Conservation (phyloP, 2,329 filamentous ascomycete genomes). For the Verticillium longisporum region DNA sequence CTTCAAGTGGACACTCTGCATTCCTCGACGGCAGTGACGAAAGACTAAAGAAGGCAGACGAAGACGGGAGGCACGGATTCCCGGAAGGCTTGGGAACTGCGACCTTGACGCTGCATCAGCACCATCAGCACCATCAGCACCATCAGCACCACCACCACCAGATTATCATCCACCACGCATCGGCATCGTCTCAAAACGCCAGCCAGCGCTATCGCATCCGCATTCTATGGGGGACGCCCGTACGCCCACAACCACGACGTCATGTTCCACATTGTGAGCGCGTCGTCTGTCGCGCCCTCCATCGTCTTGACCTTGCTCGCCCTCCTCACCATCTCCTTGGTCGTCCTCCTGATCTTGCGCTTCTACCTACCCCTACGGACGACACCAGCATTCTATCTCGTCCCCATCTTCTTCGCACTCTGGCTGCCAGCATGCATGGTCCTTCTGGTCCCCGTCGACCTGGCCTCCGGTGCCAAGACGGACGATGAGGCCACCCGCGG, state of each 20-base stretch:
- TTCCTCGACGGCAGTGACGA: too few species aligned
- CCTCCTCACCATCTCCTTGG: conserved; percentile 64
- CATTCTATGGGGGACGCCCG: not conserved
- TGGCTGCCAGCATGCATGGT: conserved; percentile 88
- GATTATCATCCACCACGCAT: not conserved
- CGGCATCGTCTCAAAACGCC: not conserved
- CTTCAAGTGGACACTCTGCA: too few species aligned
- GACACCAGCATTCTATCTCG: conserved; percentile 81
- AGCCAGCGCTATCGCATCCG: not conserved
- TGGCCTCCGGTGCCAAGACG: conserved; percentile 75
- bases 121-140: too few species aligned
- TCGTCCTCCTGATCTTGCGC: conserved; percentile 78
- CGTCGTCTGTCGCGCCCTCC: conserved; percentile 65
- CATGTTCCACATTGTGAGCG: conserved; percentile 44
- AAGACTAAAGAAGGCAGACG: not conserved
- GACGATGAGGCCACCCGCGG: conserved; percentile 67
- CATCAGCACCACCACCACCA: too few species aligned
- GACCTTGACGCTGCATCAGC: not conserved
- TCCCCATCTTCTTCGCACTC: conserved; percentile 94
- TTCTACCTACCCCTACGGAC: conserved; percentile 85
- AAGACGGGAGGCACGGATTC: not conserved
- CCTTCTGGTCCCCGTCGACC: conserved; percentile 88
- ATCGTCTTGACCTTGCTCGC: conserved; percentile 70
- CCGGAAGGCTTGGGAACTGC: not conserved
- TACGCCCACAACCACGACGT: conserved; percentile 2